Evolutionary conservation across 345 rosid genomes (phyloP).

Genomic region (Citrus cavaleriei): DNA sequence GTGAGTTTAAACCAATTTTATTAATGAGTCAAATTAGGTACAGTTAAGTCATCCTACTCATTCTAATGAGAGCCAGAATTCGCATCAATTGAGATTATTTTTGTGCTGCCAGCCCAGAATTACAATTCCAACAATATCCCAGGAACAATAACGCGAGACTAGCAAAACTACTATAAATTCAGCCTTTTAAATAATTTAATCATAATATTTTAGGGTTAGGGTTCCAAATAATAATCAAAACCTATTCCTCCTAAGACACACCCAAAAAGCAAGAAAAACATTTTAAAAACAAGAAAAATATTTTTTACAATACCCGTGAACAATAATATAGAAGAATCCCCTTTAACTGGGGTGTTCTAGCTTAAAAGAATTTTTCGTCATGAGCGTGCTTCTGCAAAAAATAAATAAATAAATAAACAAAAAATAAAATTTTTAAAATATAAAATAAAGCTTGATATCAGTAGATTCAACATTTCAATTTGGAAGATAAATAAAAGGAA

Average conservation of each 20-base stretch:
- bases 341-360: constrained; percentile 89
- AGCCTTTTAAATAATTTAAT: background rate
- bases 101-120: background rate
- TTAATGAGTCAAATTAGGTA: background rate
- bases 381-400: constrained; percentile 24
- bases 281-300: background rate
- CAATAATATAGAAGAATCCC: background rate
- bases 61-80: background rate
- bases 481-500: background rate
- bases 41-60: background rate
- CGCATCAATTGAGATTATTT: background rate
- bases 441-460: background rate
- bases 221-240: constrained; percentile 7
- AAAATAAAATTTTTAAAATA: background rate
- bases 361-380: constrained; percentile 86
- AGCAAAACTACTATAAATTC: background rate
- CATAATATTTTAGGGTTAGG: background rate
- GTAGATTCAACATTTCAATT: background rate
- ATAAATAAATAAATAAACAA: background rate
- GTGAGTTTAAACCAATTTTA: background rate
- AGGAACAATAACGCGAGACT: background rate
- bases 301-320: background rate
- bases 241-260: background rate
- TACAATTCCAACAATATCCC: background rate
- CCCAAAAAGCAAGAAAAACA: background rate